Conservation (phyloP, 1,284 basidiomycete species). For the Heterobasidion parviporum region DNA sequence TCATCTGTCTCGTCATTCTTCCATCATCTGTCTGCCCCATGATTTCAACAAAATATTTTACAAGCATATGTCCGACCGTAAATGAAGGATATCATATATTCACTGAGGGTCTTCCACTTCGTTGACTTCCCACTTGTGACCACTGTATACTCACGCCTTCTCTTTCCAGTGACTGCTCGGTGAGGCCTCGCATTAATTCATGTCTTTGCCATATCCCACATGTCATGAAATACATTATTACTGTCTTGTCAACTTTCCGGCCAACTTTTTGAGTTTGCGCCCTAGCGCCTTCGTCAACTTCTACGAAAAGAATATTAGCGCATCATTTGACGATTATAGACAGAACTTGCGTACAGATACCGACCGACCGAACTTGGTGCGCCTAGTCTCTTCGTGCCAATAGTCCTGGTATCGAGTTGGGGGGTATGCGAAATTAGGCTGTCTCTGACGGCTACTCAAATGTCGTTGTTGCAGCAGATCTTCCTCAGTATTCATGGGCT, state of each 20-base stretch:
- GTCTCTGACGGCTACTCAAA: constrained; percentile 10
- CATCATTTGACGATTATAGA: too few relatives aligned
- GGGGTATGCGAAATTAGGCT: constrained; percentile 6
- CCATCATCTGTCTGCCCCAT: constrained; percentile 5
- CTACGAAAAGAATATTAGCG: neutral
- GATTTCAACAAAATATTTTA: constrained; percentile 9
- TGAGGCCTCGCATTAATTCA: neutral
- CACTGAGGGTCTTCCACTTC: constrained; percentile 2
- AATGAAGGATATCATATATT: constrained; percentile 8
- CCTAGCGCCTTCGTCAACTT: constrained; percentile 1
- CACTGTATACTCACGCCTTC: neutral
- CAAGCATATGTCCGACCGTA: constrained; percentile 16
- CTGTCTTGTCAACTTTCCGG: constrained; percentile 1
- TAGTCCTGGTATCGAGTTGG: neutral
- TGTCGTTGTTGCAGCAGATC: constrained; percentile 20
- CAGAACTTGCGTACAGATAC: constrained; percentile 3
- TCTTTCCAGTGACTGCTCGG: neutral
- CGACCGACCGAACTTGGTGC: neutral
- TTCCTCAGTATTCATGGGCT: constrained; percentile 23
- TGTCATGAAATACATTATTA: neutral
- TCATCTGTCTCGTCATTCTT: neutral
- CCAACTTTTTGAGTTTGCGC: neutral
- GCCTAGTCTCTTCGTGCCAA: neutral
- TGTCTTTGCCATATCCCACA: neutral
- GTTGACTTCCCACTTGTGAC: neutral